Base-by-base conservation (phyloP, 2,329 filamentous ascomycete genomes). In the Fonsecaea pedrosoi region DNA sequence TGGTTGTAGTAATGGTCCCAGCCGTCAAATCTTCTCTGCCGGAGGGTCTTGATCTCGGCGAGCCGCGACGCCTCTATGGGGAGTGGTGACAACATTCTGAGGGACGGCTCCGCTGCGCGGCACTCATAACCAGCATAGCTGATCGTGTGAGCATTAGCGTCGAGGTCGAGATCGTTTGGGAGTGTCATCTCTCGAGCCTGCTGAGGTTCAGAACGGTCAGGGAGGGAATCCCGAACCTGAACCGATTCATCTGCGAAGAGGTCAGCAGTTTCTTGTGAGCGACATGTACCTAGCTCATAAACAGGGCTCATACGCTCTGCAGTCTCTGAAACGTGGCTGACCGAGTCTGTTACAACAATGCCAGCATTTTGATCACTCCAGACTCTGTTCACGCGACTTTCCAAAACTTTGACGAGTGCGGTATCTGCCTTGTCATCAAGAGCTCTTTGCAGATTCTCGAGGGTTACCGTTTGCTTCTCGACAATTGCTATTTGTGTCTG, bases 111-210 rank as follows among this genome's bases (percentile, higher is more conserved):
- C 25, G 38, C 21, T 40, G 3, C 2, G 25, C n/a, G 21, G 35
- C 40, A 10, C 10, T 38, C 42, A 54, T 69, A 61, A 21, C 65
- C 65, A n/a, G 35, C 56, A 55, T 68, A 69, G 53, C 65, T 69
- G 65, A 68, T 59, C 9, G 65, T 69, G n/a, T 64, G 53, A 1
- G 65, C 67, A 54, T 68, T 66, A 30, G 57, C 67, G 42, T 71
- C 69, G 25, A 71, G 64, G 58, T 71, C 69, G 13, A 71, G 60
- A 21, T 71, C 69, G 4, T 67, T 63, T 3, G 67, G 60, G 9
- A 68, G 48, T 8, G 69, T 68, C n/a, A 53, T 45, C 40, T 56
- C 38, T 30, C 34, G 53, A 21, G 18, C 8, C 7, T 59, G 45
- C n/a, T 54, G 37, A 40, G 21, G 40, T n/a, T 6, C n/a, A 30